Evolutionary conservation across 306 rosid species (phyloP).

Genomic region (Ceratonia siliqua): DNA sequence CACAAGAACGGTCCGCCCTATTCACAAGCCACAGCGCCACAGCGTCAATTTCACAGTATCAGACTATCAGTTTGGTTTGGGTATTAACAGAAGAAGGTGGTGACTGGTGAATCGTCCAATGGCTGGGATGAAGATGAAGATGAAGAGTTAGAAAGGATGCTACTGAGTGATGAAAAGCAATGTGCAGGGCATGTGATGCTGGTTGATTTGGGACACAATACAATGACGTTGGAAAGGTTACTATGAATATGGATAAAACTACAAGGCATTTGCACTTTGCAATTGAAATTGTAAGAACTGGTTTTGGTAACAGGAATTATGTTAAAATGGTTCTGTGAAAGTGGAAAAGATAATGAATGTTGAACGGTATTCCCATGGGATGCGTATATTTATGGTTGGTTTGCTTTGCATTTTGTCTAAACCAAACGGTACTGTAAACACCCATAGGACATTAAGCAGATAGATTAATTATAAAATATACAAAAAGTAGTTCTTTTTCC

Average conservation of each 20-base stretch:
- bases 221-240: conserved; percentile 64
- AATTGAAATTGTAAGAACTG: background rate
- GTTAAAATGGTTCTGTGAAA: conserved; percentile 46
- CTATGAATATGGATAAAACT: background rate
- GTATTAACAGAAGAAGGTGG: conserved; percentile 43
- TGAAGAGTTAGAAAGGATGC: conserved; percentile 39
- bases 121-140: conserved; percentile 61
- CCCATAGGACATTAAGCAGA: no score
- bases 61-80: no score
- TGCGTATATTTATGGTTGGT: no score
- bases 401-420: no score
- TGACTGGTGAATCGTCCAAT: conserved; percentile 56
- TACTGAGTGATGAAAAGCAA: conserved; percentile 53
- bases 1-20: no score
- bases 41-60: no score
- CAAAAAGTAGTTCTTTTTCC: no score
- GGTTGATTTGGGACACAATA: conserved; percentile 62
- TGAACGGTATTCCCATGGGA: conserved; percentile 59
- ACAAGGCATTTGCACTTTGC: background rate
- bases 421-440: no score
- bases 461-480: no score
- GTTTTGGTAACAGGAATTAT: conserved; percentile 2
- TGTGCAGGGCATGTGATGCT: conserved; percentile 60
- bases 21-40: no score
- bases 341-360: conserved; percentile 57